phyloP scores from a whole-genome alignment of 2,329 filamentous ascomycete species.

The Epichloe glyceriae region DNA sequence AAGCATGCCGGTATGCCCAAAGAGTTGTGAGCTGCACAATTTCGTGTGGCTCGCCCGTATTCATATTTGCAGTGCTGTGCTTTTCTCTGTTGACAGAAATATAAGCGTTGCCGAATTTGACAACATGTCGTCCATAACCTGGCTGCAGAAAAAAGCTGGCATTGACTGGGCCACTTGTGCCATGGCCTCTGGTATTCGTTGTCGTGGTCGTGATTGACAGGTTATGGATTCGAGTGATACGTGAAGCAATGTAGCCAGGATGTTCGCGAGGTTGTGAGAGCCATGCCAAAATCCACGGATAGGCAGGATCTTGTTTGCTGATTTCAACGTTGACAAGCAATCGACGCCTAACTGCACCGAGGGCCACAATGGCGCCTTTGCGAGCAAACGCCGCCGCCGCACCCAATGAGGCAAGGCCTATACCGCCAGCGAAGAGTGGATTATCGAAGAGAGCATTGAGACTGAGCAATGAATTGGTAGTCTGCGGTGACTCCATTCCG shows the following conservation, averaged over 20 bases:
- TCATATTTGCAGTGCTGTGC: slow-evolving; percentile 67
- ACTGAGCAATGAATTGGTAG: slow-evolving; percentile 25
- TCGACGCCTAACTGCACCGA: slow-evolving; percentile 65
- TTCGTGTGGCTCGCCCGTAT: slow-evolving; percentile 83
- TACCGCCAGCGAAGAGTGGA: slow-evolving; percentile 56
- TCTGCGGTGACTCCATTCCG: slow-evolving; percentile 20
- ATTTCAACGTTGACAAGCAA: slow-evolving; percentile 95
- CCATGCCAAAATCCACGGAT: slow-evolving; percentile 90
- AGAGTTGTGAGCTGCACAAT: slow-evolving; percentile 85
- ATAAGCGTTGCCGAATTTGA: slow-evolving; percentile 78
- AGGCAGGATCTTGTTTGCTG: slow-evolving; percentile 83
- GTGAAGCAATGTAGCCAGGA: slow-evolving; percentile 44
- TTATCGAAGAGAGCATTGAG: slow-evolving; percentile 50
- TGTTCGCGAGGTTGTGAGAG: slow-evolving; percentile 68
- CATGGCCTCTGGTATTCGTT: slow-evolving; percentile 46
- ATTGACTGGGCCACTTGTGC: slow-evolving; percentile 51
- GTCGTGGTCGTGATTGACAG: slow-evolving; percentile 42
- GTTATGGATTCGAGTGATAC: slow-evolving; percentile 47
- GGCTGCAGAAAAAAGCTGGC: slow-evolving; percentile 83
- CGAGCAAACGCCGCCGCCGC: slow-evolving; percentile 71
- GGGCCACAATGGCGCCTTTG: slow-evolving; percentile 57
- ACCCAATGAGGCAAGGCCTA: slow-evolving; percentile 82
- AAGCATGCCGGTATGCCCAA: slow-evolving; percentile 78
- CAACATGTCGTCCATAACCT: slow-evolving; percentile 76
- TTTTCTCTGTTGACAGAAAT: slow-evolving; percentile 80